phyloP scores from a whole-genome alignment of 257 asterid species.

The Lantana camara region DNA sequence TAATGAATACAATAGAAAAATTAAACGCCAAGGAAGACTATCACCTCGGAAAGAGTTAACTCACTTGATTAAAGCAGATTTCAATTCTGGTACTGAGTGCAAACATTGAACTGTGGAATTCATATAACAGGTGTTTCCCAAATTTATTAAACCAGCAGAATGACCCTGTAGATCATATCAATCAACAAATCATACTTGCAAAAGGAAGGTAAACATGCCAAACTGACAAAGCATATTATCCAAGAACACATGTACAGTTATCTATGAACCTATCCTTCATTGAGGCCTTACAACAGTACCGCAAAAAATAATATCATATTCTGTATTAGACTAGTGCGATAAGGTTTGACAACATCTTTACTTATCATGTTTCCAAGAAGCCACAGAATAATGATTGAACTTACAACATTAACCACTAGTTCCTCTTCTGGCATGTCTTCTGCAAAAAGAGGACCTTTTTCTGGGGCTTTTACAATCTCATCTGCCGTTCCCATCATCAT shows the following conservation, averaged over 20 bases:
- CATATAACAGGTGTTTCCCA: slow-evolving; percentile 98
- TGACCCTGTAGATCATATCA: slow-evolving; percentile 65
- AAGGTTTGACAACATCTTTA: slow-evolving; percentile 3
- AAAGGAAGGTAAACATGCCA: slow-evolving; percentile 3
- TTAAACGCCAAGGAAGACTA: neutral
- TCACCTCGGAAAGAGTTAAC: slow-evolving; percentile 35
- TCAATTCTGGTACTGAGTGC: slow-evolving; percentile 95
- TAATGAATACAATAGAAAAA: slow-evolving; percentile 11
- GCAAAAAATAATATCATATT: slow-evolving; percentile 1
- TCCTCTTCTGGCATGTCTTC: slow-evolving; percentile 99
- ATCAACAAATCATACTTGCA: slow-evolving; percentile 16
- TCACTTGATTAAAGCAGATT: slow-evolving; percentile 78
- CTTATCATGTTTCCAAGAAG: slow-evolving; percentile 12
- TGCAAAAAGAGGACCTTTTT: slow-evolving; percentile 84
- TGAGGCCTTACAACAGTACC: slow-evolving; percentile 7
- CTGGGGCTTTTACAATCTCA: slow-evolving; percentile 97
- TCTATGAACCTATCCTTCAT: slow-evolving; percentile 6
- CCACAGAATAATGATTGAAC: slow-evolving; percentile 36
- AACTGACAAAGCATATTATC: slow-evolving; percentile 13
- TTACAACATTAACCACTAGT: slow-evolving; percentile 68
- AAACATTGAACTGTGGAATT: slow-evolving; percentile 96
- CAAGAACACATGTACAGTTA: slow-evolving; percentile 10
- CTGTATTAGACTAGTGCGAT: neutral
- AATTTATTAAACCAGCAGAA: slow-evolving; percentile 92
- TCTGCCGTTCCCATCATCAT: slow-evolving; percentile 99